A percentile compares a stretch with the other conserved stretches of the same genome.
These are phyloP conservation scores for Trametopsis cervina DNA, from an alignment of 768 basidiomycete genomes.

Conservation along the genomic window DNA sequence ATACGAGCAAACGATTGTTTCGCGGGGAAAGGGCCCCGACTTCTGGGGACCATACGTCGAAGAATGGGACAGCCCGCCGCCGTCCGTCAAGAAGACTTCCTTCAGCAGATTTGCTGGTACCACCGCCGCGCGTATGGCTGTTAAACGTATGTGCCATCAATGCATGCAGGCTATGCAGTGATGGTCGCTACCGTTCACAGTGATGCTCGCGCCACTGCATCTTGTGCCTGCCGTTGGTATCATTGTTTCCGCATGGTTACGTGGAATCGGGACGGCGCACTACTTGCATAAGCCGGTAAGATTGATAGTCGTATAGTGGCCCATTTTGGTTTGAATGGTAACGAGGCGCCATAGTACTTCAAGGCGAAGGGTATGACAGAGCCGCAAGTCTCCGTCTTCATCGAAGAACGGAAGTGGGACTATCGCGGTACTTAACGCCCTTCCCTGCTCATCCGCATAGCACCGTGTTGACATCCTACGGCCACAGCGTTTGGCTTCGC, in stretches of 20 bases:
- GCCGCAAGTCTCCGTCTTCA: slow-evolving; percentile 62
- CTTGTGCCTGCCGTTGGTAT: slow-evolving; percentile 56
- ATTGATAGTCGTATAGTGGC: not conserved
- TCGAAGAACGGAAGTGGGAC: slow-evolving; percentile 88
- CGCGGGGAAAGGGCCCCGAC: slow-evolving; percentile 71
- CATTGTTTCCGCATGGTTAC: slow-evolving; percentile 53
- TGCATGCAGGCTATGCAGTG: not conserved
- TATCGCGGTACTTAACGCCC: slow-evolving; percentile 49
- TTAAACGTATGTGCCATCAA: slow-evolving; percentile 16
- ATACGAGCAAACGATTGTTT: slow-evolving; percentile 77
- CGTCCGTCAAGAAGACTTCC: not conserved
- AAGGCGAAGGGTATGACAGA: slow-evolving; percentile 76
- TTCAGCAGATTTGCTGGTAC: slow-evolving; percentile 12
- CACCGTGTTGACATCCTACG: not conserved
- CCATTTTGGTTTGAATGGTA: not conserved
- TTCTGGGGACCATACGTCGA: slow-evolving; percentile 86
- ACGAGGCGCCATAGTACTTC: slow-evolving; percentile 77
- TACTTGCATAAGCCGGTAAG: slow-evolving; percentile 63
- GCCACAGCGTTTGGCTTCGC: slow-evolving; percentile 76
- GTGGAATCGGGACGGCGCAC: slow-evolving; percentile 59
- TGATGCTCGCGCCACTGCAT: slow-evolving; percentile 58
- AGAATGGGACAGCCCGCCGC: slow-evolving; percentile 62
- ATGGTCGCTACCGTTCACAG: slow-evolving; percentile 26
- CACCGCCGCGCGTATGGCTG: slow-evolving; percentile 9
- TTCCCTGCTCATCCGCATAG: not conserved